Conservation (phyloP, 441 rosid genomes). For the Cnidoscolus chayamansa region DNA sequence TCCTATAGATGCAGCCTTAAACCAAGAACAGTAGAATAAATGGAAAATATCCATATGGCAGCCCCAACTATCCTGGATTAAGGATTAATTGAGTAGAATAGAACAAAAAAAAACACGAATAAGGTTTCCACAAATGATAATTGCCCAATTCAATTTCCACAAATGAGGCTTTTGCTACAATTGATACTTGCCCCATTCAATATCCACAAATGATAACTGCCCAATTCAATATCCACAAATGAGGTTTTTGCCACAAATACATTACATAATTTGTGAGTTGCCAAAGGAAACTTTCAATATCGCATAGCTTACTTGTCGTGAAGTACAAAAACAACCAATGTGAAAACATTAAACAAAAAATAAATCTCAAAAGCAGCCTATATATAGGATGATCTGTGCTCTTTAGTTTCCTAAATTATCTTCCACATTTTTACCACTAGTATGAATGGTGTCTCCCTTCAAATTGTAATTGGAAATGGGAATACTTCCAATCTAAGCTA, state of each 20-base stretch:
- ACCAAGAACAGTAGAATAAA: background rate
- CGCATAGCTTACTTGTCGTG: background rate
- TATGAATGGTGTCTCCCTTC: background rate
- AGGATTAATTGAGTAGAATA: background rate
- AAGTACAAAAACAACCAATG: background rate
- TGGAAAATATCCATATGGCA: background rate
- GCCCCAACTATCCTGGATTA: background rate
- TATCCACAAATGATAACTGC: too few relatives aligned
- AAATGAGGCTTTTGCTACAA: too few relatives aligned
- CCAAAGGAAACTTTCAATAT: background rate
- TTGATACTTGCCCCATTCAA: too few relatives aligned
- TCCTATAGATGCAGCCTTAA: background rate
- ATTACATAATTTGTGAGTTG: background rate
- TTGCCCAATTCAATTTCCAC: too few relatives aligned
- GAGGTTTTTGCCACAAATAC: too few relatives aligned
- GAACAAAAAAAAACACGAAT: background rate
- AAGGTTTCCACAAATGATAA: too few relatives aligned
- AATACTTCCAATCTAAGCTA: constrained; percentile 2
- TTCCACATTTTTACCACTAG: background rate
- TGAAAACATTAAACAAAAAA: background rate
- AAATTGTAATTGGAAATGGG: background rate
- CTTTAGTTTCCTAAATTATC: background rate
- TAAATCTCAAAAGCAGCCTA: background rate
- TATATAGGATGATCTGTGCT: background rate
- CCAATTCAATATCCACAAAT: too few relatives aligned